phyloP scores from a whole-genome alignment of 23 red algal genomes.

The Gracilaria domingensis region DNA sequence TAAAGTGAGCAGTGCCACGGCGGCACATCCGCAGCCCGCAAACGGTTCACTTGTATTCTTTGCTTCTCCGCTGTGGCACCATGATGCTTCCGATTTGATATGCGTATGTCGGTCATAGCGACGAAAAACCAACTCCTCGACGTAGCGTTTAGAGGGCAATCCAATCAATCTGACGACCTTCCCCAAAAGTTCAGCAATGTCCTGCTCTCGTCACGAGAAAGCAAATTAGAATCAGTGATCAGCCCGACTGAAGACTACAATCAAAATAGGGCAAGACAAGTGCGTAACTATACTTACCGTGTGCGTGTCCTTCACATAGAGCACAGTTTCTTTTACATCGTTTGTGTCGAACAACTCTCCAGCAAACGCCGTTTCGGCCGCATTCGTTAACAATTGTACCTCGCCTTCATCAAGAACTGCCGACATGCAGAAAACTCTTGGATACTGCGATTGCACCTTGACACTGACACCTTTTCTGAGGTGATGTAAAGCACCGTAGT shows the following conservation, averaged over 20 bases:
- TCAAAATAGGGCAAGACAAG: background rate
- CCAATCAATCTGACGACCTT: background rate
- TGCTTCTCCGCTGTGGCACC: background rate
- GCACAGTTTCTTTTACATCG: background rate
- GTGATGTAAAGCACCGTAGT: background rate
- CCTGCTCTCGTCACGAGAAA: background rate
- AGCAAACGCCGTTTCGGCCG: background rate
- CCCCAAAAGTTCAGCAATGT: background rate
- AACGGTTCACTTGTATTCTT: background rate
- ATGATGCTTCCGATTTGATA: too few species aligned
- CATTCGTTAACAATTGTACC: background rate
- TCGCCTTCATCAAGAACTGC: background rate
- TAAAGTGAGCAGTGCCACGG: constrained; percentile 5
- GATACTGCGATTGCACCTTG: background rate
- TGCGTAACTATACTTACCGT: background rate
- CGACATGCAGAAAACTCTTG: constrained; percentile 15
- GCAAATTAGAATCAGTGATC: background rate
- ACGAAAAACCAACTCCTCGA: constrained; percentile 5
- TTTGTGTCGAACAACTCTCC: too few species aligned
- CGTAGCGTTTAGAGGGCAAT: background rate
- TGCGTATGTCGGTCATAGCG: background rate
- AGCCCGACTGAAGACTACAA: background rate
- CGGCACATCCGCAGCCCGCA: constrained; percentile 2
- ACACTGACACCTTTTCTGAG: background rate
- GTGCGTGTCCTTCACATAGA: background rate